Evolutionary conservation across 495 filamentous ascomycete genomes (phyloP), one percentile per base, ranked within the genome.

Genomic region (Lophiotrema nucula): DNA sequence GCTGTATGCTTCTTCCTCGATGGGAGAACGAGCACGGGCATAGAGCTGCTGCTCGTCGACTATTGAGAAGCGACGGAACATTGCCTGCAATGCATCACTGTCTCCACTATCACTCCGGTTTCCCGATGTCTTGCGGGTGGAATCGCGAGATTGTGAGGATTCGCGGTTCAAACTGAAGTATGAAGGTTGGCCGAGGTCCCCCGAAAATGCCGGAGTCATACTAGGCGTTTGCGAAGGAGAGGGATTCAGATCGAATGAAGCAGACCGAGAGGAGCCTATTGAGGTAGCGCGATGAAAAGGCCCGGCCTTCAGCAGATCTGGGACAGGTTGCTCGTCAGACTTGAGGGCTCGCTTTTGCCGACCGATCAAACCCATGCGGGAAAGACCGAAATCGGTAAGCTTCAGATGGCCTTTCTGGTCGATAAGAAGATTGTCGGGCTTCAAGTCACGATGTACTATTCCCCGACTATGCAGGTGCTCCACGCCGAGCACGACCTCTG

Each of bases 371-470:
- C 95, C 93, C 95, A 98, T 98, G 25, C 93, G 86, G 16, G 93
- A 98, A 24, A 98, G 76, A 41, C 93, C 93, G 74, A 98, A 98
- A 73, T 98, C 93, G 4, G 93, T 98, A 65, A 98, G 74, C 75
- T 98, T 98, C 54, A 98, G 74, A 73, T 98, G 93, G 6, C 93
- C 93, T 63, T 89, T 96, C 66, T 93, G 91, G 68, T 98, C 93
- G 64, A 98, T 98, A 51, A 98, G 79, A 28, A 98, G 80, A 71
- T 98, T 98, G 68, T 98, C 93, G 6, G 93, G 93, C 72, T 98
- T 98, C 59, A 98, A 75, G 70, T 98, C 93, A 49, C 93, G 87
- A 73, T 98, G 93, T 27, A 97, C 89, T 69, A 98, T 97, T 44
- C 90, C 90, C 44, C 92, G 83, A 69, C 84, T 87, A 72, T 98